Evolutionary conservation across 2,329 filamentous ascomycete species (phyloP), one percentile per base, ranked within the genome.

Genomic region (Trichophyton equinum): DNA sequence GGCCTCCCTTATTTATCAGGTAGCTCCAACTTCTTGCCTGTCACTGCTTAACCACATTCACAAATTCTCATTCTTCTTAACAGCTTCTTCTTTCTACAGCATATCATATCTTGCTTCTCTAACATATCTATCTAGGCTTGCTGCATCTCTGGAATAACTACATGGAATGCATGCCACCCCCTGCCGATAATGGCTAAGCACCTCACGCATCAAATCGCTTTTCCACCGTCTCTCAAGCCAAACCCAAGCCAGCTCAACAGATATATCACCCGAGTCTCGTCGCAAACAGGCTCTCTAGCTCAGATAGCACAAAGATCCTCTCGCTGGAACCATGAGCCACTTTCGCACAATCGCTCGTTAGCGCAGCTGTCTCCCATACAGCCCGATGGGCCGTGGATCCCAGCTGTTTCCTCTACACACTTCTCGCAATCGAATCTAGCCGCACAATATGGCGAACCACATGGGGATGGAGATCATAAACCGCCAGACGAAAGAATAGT

Each of bases 291-390:
- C 9, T 53, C 22, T n/a, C n/a, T 25, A 15, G 27, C 22, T 33
- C 22, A 53, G n/a, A 27, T 15, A 22, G 49, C 22, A 15, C 49
- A 53, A 27, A 33, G 49, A 18, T 13, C 27, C n/a, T 25, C 27
- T 53, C 49, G 49, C 22, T 25, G 27, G 49, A 53, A 25, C 25
- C 49, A 53, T 53, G 49, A 53, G 27, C 49, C 49, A 25, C 11
- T 53, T 11, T 67, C 68, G n/a, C 66, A 68, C 20, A 63, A 62
- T 36, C 68, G 67, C 55, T 66, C 66, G 40, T 67, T 76, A 4
- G 75, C 73, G 9, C 73, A 74, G 59, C 68, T 72, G 9, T 70
- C 70, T 25, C 67, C 73, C 62, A 73, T 72, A 15, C 69, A 72
- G 46, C 64, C 72, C 46, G 68, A 67, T 25, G 73, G 75, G 22